Evolutionary conservation across 768 basidiomycete genomes (phyloP).

Genomic region (Lactarius tabidus): DNA sequence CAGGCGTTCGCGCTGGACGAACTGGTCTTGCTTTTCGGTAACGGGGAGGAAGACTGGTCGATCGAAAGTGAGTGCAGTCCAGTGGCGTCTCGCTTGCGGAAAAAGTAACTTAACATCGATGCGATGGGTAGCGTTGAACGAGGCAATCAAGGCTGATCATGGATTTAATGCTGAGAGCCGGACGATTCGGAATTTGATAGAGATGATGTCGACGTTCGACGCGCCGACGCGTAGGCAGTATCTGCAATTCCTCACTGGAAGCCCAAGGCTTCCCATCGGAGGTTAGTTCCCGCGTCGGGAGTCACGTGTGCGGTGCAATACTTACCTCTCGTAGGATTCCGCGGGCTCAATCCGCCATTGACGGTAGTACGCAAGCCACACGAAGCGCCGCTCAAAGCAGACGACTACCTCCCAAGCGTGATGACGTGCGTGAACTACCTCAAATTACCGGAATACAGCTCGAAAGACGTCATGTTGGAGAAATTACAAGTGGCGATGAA

Average conservation of each 20-base stretch:
- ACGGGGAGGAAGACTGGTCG: conserved; percentile 97
- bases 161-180: conserved; percentile 96
- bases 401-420: conserved; percentile 93
- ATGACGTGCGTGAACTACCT: conserved; percentile 99
- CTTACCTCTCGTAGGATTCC: conserved; percentile 62
- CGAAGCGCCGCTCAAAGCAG: conserved; percentile 83
- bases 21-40: conserved; percentile 93
- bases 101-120: too few relatives aligned
- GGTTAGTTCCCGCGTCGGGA: conserved; percentile 46
- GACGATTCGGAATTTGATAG: conserved; percentile 82
- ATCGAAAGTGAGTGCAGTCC: conserved; percentile 80
- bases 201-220: conserved; percentile 82
- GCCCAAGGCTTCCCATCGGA: conserved; percentile 93
- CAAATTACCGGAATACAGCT: conserved; percentile 94
- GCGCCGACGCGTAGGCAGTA: conserved; percentile 72
- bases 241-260: conserved; percentile 96
- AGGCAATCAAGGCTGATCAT: conserved; percentile 94
- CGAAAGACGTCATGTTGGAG: conserved; percentile 77
- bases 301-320: not conserved
- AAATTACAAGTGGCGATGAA: conserved; percentile 82
- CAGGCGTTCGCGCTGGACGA: conserved; percentile 93
- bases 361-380: conserved; percentile 98
- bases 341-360: conserved; percentile 86
- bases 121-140: conserved; percentile 77
- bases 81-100: too few relatives aligned